A percentile compares a stretch with the other conserved stretches of the same genome.
Conservation (phyloP, 495 filamentous ascomycete genomes). For the Lasiosphaeriaceae sp. region DNA sequence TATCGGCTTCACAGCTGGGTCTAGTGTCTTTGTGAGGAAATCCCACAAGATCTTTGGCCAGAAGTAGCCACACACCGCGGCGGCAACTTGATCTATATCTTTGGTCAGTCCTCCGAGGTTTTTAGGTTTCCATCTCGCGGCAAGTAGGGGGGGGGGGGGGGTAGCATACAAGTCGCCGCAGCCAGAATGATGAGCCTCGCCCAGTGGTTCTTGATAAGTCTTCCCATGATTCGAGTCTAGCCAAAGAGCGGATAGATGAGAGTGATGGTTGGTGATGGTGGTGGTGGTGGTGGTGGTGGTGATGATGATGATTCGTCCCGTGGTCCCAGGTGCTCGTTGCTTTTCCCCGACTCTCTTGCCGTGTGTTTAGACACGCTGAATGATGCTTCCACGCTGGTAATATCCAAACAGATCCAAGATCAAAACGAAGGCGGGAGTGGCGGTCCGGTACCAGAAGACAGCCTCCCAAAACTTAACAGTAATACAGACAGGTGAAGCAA, state of each 20-base stretch:
- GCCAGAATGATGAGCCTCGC: constrained; percentile 87
- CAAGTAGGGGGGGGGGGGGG: constrained; percentile 19
- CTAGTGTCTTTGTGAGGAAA: constrained; percentile 86
- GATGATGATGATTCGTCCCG: neutral
- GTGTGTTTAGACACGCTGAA: constrained; percentile 20
- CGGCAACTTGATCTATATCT: constrained; percentile 70
- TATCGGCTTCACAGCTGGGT: constrained; percentile 76
- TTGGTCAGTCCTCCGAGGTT: constrained; percentile 9
- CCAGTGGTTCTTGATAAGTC: constrained; percentile 99
- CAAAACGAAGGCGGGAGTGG: constrained; percentile 15
- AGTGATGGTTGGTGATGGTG: neutral
- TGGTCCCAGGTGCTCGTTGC: neutral
- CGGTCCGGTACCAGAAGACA: constrained; percentile 1
- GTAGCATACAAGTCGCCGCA: constrained; percentile 70
- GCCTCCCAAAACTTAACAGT: constrained; percentile 7
- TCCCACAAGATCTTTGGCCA: constrained; percentile 99
- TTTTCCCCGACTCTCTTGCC: constrained; percentile 22
- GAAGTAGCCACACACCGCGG: constrained; percentile 83
- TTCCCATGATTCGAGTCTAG: constrained; percentile 66
- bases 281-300: constrained; percentile 1
- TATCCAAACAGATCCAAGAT: neutral
- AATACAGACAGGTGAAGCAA: constrained; percentile 15
- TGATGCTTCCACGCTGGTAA: neutral
- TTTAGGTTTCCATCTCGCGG: neutral
- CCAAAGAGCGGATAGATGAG: neutral